Percentiles rank a stretch among this genome's conserved stretches.
Conservation (phyloP, 345 rosid species). For the Syzygium grande region DNA sequence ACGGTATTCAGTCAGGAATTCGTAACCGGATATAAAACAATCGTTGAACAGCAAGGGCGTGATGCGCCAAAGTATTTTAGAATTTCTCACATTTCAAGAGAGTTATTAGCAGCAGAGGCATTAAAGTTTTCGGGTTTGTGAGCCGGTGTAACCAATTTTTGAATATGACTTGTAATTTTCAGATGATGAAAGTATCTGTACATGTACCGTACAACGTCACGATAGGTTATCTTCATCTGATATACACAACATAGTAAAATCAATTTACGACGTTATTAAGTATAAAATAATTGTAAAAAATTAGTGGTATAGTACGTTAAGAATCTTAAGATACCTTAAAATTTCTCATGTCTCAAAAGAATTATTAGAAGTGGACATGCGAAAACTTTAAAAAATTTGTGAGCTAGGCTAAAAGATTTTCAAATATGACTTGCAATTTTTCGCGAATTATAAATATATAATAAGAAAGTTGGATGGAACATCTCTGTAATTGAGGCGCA, state of each 20-base stretch:
- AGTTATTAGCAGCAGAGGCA: too few species aligned
- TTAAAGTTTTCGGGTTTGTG: too few species aligned
- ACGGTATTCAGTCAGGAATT: too few species aligned
- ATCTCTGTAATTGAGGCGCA: not conserved
- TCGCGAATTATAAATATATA: not conserved
- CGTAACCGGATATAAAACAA: too few species aligned
- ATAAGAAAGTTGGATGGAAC: not conserved
- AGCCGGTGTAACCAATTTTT: too few species aligned
- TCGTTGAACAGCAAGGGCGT: too few species aligned
- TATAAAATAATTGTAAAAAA: not conserved
- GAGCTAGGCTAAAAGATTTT: not conserved
- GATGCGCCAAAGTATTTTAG: too few species aligned
- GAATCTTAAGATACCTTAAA: not conserved
- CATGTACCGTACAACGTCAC: not conserved
- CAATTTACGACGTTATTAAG: not conserved
- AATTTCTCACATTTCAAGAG: too few species aligned
- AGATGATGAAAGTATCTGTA: not conserved
- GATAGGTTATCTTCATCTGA: accelerated
- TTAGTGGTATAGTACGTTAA: accelerated
- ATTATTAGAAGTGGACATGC: not conserved
- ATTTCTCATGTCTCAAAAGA: not conserved
- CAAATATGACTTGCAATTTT: not conserved
- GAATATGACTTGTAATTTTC: too few species aligned
- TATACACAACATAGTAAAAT: accelerated
- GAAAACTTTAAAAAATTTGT: not conserved